Evolutionary conservation across 371 early-diverging fungal species (phyloP).

Genomic region (Sporodiniella umbellata): DNA sequence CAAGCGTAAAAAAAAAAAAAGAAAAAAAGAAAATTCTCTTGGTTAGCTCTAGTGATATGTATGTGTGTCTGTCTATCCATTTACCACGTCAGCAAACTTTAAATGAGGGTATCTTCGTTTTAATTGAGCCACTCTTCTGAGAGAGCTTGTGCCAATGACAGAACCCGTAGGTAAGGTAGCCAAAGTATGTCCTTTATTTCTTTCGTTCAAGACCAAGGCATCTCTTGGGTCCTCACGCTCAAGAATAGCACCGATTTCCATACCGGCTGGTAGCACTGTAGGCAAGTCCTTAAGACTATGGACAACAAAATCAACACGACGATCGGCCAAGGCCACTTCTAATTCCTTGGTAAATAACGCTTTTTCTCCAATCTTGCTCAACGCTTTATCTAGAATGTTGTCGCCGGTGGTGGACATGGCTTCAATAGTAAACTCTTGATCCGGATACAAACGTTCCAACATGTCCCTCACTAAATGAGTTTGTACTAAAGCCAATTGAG

Average conservation of each 20-base stretch:
- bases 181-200: slow-evolving; percentile 34
- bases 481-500: slow-evolving; percentile 90
- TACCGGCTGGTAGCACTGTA: slow-evolving; percentile 81
- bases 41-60: too few relatives aligned
- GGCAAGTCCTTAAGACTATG: slow-evolving; percentile 96
- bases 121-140: slow-evolving; percentile 89
- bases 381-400: slow-evolving; percentile 77
- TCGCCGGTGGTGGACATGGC: slow-evolving; percentile 90
- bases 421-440: slow-evolving; percentile 53
- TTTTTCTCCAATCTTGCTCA: slow-evolving; percentile 92
- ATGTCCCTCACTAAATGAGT: slow-evolving; percentile 66
- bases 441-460: slow-evolving; percentile 49
- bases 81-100: slow-evolving; percentile 77
- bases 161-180: slow-evolving; percentile 72
- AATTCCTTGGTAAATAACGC: slow-evolving; percentile 94
- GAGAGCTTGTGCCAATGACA: slow-evolving; percentile 90
- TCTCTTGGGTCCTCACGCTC: slow-evolving; percentile 89
- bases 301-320: slow-evolving; percentile 82
- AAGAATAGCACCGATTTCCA: slow-evolving; percentile 81
- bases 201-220: slow-evolving; percentile 67
- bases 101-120: slow-evolving; percentile 77
- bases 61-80: slow-evolving; percentile 14
- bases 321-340: slow-evolving; percentile 74
- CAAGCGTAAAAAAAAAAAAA: slow-evolving; percentile 7
- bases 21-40: background rate